Conservation (phyloP, 345 rosid genomes). For the Nasturtium officinale region DNA sequence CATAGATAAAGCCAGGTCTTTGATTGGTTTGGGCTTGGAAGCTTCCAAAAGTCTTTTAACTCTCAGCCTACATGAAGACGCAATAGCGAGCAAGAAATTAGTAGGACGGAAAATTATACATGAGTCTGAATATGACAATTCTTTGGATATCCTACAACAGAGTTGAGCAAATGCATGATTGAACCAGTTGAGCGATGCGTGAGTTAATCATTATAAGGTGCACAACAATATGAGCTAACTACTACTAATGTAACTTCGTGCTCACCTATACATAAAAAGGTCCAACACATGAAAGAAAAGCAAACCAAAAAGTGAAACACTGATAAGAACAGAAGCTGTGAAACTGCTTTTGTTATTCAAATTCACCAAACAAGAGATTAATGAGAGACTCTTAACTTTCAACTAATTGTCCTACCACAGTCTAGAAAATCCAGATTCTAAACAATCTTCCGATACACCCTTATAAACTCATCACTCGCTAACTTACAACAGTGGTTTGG, state of each 20-base stretch:
- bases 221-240: not conserved
- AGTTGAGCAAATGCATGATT: not conserved
- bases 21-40: constrained; percentile 14
- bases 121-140: not conserved
- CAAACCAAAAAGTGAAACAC: constrained; percentile 1
- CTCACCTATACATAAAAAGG: not conserved
- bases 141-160: not conserved
- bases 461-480: not conserved
- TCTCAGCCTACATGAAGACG: constrained; percentile 36
- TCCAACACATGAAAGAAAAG: not conserved
- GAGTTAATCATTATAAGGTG: not conserved
- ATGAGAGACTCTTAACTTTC: not conserved
- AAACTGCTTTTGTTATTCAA: not conserved
- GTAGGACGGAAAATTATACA: not conserved
- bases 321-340: not conserved
- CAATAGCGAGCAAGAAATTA: not conserved
- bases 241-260: not conserved
- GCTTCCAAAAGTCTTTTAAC: constrained; percentile 18
- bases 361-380: constrained; percentile 4
- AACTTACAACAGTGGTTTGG: constrained; percentile 1
- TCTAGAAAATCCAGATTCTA: not conserved
- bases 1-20: too few relatives aligned
- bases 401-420: not conserved
- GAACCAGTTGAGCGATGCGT: not conserved
- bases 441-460: not conserved